A percentile compares a stretch with the other conserved stretches of the same genome.
These are phyloP conservation scores for Lactifluus subvellereus DNA, from an alignment of 768 basidiomycete genomes.

Conservation along the genomic window DNA sequence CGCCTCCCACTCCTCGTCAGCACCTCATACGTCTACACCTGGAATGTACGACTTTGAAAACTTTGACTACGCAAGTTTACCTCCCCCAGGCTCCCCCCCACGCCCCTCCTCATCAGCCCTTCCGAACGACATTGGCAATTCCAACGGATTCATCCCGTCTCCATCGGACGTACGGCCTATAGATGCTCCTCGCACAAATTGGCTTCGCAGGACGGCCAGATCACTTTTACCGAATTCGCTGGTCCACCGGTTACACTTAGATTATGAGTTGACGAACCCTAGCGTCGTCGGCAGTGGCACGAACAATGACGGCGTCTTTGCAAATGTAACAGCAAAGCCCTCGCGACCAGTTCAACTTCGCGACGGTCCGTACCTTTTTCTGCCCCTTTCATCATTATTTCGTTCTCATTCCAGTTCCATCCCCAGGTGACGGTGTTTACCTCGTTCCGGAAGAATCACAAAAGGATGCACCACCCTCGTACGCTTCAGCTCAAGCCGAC, in stretches of 20 bases:
- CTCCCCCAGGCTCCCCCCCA: slow-evolving; percentile 82
- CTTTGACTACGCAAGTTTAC: slow-evolving; percentile 65
- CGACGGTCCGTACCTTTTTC: slow-evolving; percentile 43
- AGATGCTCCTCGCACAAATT: slow-evolving; percentile 35
- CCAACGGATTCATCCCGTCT: slow-evolving; percentile 62
- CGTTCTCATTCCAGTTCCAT: neutral
- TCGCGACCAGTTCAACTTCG: slow-evolving; percentile 51
- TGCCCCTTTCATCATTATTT: slow-evolving; percentile 16
- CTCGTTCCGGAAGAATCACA: slow-evolving; percentile 78
- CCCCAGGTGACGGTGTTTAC: slow-evolving; percentile 60
- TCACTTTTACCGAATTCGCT: slow-evolving; percentile 52
- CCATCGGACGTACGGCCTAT: slow-evolving; percentile 32
- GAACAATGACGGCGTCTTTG: slow-evolving; percentile 88
- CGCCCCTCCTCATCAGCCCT: slow-evolving; percentile 54
- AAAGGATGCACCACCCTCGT: slow-evolving; percentile 85
- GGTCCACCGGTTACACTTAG: slow-evolving; percentile 42
- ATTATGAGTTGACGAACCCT: slow-evolving; percentile 31
- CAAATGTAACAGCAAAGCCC: slow-evolving; percentile 90
- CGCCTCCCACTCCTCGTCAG: slow-evolving; percentile 20
- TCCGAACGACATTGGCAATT: slow-evolving; percentile 68
- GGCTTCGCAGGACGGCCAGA: slow-evolving; percentile 52
- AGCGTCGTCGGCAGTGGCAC: slow-evolving; percentile 58
- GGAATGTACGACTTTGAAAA: slow-evolving; percentile 73
- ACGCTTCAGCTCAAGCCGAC: slow-evolving; percentile 87
- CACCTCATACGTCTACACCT: slow-evolving; percentile 26